phyloP scores from a whole-genome alignment of 2,329 filamentous ascomycete species.

The Plenodomus lindquistii region DNA sequence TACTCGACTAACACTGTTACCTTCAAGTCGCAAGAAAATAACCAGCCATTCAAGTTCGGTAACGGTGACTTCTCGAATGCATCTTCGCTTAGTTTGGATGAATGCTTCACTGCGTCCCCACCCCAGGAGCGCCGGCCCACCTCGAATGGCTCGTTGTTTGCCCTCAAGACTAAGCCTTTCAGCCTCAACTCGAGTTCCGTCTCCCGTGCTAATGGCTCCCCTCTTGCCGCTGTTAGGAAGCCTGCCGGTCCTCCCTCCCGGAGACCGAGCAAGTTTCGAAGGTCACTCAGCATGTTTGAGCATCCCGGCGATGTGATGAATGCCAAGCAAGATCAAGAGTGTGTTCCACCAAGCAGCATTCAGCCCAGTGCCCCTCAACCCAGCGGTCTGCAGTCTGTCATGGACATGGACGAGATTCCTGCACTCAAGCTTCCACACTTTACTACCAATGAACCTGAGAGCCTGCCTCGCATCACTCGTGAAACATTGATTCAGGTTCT shows the following conservation, averaged over 20 bases:
- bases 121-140: slow-evolving; percentile 69
- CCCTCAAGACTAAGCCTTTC: slow-evolving; percentile 68
- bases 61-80: slow-evolving; percentile 56
- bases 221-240: slow-evolving; percentile 70
- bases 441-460: slow-evolving; percentile 78
- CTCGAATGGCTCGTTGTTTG: slow-evolving; percentile 55
- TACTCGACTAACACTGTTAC: slow-evolving; percentile 70
- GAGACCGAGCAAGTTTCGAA: slow-evolving; percentile 75
- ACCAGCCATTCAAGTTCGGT: slow-evolving; percentile 73
- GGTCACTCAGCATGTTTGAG: slow-evolving; percentile 98
- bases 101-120: slow-evolving; percentile 81
- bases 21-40: slow-evolving; percentile 62
- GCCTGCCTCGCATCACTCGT: slow-evolving; percentile 82
- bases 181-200: slow-evolving; percentile 57
- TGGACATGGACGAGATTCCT: slow-evolving; percentile 79
- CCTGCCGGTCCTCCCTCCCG: slow-evolving; percentile 66
- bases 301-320: slow-evolving; percentile 86
- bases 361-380: slow-evolving; percentile 56
- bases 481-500: slow-evolving; percentile 84
- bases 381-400: slow-evolving; percentile 70
- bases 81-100: slow-evolving; percentile 70
- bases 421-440: slow-evolving; percentile 82
- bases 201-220: slow-evolving; percentile 72
- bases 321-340: slow-evolving; percentile 64
- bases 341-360: slow-evolving; percentile 61